Percentiles rank a stretch among this genome's conserved stretches.
phyloP scores from a whole-genome alignment of 169 alveolate genomes.

The Eimeria brunetti region DNA sequence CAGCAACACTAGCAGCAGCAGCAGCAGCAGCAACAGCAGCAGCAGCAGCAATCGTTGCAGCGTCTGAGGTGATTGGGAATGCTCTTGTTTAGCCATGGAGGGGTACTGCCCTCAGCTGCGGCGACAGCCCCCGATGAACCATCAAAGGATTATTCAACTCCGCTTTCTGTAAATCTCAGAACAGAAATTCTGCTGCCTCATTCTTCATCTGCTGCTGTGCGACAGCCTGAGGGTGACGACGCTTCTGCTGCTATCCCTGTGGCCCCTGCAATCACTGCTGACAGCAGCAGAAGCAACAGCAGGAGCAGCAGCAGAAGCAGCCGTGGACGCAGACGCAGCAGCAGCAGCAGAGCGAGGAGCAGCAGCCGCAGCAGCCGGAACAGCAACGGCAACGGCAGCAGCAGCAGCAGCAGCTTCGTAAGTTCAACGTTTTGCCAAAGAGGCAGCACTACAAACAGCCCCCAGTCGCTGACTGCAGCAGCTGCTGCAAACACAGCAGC shows the following conservation, averaged over 20 bases:
- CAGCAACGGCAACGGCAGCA: neutral
- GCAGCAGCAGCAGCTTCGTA: neutral
- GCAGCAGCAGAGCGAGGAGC: neutral
- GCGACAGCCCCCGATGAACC: neutral
- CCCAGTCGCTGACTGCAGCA: neutral
- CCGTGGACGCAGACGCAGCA: neutral
- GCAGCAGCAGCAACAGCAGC: neutral
- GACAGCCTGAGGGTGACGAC: constrained; percentile 59
- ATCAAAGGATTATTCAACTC: neutral
- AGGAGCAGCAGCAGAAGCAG: neutral
- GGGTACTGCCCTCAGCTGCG: constrained; percentile 69
- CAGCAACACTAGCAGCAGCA: neutral
- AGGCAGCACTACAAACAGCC: constrained; percentile 59
- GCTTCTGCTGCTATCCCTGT: constrained; percentile 47
- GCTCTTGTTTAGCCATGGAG: constrained; percentile 64
- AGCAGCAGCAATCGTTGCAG: constrained; percentile 5
- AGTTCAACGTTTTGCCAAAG: neutral
- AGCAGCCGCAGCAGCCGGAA: constrained; percentile 1
- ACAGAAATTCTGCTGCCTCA: constrained; percentile 28
- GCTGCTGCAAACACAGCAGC: neutral
- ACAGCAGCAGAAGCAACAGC: constrained; percentile 41
- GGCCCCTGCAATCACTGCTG: neutral
- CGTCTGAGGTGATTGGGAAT: constrained; percentile 17
- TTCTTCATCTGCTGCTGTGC: constrained; percentile 18
- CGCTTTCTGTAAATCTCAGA: neutral